A percentile compares a stretch with the other conserved stretches of the same genome.
phyloP scores from a whole-genome alignment of 306 rosid genomes.

The Prunus campanulata region DNA sequence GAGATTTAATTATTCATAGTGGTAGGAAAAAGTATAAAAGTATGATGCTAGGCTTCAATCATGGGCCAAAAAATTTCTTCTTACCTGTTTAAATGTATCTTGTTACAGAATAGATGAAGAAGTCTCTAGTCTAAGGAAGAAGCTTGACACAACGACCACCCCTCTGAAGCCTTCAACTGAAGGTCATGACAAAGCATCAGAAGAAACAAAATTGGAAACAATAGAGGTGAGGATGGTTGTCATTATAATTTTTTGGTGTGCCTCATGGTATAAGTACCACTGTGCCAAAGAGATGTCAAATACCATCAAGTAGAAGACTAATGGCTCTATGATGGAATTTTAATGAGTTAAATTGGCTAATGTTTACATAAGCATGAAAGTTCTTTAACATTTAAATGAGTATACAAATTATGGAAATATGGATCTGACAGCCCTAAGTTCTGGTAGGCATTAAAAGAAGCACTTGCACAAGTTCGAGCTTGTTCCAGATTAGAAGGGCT shows the following conservation, averaged over 20 bases:
- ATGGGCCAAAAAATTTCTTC: not conserved
- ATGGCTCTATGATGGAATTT: not conserved
- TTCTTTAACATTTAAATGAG: not conserved
- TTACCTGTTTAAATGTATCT: constrained; percentile 17
- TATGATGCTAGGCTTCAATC: not conserved
- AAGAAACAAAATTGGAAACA: constrained; percentile 59
- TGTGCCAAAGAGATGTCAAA: too few species aligned
- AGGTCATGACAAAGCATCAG: constrained; percentile 42
- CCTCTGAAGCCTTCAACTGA: constrained; percentile 43
- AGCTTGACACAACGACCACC: constrained; percentile 54
- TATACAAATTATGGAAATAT: constrained; percentile 4
- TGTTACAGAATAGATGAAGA: constrained; percentile 79
- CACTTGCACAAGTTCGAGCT: constrained; percentile 75
- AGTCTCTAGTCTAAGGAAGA: constrained; percentile 64
- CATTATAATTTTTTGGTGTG: not conserved
- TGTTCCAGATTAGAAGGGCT: constrained; percentile 90
- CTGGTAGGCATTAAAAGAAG: constrained; percentile 73
- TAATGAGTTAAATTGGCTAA: not conserved
- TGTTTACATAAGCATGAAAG: not conserved
- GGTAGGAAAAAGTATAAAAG: not conserved
- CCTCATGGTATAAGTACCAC: not conserved
- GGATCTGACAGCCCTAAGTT: constrained; percentile 23
- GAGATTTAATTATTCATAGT: not conserved
- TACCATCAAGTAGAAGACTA: not conserved
- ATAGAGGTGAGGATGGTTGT: constrained; percentile 57